Evolutionary conservation across 345 rosid genomes (phyloP), one percentile per base, ranked within the genome.

Genomic region (Dipteronia sinensis): DNA sequence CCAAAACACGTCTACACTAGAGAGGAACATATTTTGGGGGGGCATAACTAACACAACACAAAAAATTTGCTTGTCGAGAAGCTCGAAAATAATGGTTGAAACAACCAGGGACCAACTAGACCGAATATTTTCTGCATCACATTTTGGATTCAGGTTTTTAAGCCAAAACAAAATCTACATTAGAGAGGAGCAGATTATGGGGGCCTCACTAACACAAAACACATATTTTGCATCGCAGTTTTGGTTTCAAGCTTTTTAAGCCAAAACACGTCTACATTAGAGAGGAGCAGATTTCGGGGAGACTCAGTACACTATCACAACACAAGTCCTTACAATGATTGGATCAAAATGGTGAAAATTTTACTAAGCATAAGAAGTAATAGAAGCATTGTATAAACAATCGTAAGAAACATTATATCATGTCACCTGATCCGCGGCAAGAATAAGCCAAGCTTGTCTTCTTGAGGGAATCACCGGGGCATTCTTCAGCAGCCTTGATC

Each of bases 401-500:
- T 47, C 61, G 27, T 51, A 49, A 25, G 51, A 27, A 51, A 53
- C 23, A 5, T 51, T 17, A 17, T 4, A 10, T 12, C 46, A 40
- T 9, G 34, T 66, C 81, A 94, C 97, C 97, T 95, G 98, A 84
- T 95, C 98, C 9, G 74, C 89, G 15, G 90, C 92, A 76, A 95
- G 87, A 70, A 84, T n/a, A 46, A 95, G 78, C 98, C 99, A 93
- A n/a, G 90, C 93, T 81, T 90, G 90, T 73, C 49, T 87, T 82
- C 86, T 82, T 2, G 98, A 89, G 58, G 90, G 79, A 55, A 90
- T 83, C 34, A 82, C 76, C 1, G 94, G 83, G 65, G 88, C 85
- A 68, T 87, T 86, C 51, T 75, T 83, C 64, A 90, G 76, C 59
- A 95, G 78, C 78, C 91, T 89, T 59, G 88, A 75, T 62, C 74